These are phyloP conservation scores for Macrophomina tecta DNA, from an alignment of 2,329 filamentous ascomycete genomes.

Conservation along the genomic window DNA sequence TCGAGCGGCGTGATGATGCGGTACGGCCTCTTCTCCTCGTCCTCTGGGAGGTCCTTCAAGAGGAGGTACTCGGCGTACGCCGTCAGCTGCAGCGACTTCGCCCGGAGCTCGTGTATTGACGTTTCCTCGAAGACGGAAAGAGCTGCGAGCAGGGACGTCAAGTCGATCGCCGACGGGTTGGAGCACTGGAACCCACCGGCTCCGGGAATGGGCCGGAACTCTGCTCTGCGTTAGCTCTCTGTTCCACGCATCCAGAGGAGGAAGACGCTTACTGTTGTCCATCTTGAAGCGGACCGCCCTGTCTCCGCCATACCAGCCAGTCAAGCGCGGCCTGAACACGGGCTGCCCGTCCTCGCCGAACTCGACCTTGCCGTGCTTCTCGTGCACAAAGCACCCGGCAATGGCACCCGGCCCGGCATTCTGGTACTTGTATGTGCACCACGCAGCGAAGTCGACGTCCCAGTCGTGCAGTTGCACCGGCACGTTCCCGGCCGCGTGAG, in stretches of 20 bases:
- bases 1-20: constrained; percentile 67
- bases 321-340: constrained; percentile 63
- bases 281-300: constrained; percentile 74
- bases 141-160: constrained; percentile 67
- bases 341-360: constrained; percentile 44
- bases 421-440: constrained; percentile 32
- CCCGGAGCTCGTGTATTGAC: constrained; percentile 65
- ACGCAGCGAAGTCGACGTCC: constrained; percentile 30
- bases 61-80: constrained; percentile 72
- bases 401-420: constrained; percentile 29
- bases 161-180: constrained; percentile 73
- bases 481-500: constrained; percentile 30
- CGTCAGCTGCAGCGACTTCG: constrained; percentile 70
- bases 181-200: constrained; percentile 74
- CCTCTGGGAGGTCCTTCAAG: constrained; percentile 32
- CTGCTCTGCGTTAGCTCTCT: neutral
- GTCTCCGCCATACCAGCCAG: constrained; percentile 78
- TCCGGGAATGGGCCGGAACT: constrained; percentile 70
- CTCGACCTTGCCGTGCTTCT: constrained; percentile 34
- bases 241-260: neutral
- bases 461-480: constrained; percentile 30
- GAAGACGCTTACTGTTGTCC: constrained; percentile 59
- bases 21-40: constrained; percentile 33
- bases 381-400: constrained; percentile 29
- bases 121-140: constrained; percentile 70